Evolutionary conservation across 305 asterid genomes (phyloP), one percentile per base, ranked within the genome.

Genomic region (Andrographis paniculata): DNA sequence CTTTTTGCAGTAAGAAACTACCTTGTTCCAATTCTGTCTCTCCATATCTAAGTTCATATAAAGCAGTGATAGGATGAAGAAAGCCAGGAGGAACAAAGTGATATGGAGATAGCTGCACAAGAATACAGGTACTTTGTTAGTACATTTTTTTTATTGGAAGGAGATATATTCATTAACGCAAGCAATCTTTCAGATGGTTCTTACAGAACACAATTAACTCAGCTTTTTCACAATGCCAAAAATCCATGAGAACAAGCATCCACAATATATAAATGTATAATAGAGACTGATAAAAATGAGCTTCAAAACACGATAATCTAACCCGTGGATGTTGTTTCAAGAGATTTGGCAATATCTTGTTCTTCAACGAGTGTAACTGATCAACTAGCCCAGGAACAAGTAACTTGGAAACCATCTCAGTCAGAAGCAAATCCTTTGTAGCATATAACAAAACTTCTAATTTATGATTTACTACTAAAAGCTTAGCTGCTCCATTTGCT

Each of bases 21-120:
- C 95, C 95, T 89, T 89, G 98, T 77, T 82, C 68, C 74, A 78
- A 67, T 71, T 85, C 94, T 58, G 83, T 73, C 76, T 89, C 95
- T 65, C 95, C 94, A 17, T 85, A 85, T 67, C 84, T 78, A 60
- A 78, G 91, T 59, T 85, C 95, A 62, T 85, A 89, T 17, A 73
- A 36, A 56, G 70, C 81, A 40, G 92, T 80, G 61, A 82, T 55
- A 22, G 94, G 95, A 68, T 80, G 95, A 47, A 73, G 59, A 63
- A 82, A 54, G 17, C 84, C 92, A 9, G 87, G 61, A 58, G 98
- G 94, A 55, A 73, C 67, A 70, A 89, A 89, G 75, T 82, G 95
- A 67, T 70, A 82, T 16, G 98, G 86, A 48, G 47, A 71, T 42
- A 80, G 70, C 95, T 89, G 80, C 75, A 74, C 59, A 56, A 35